Evolutionary conservation across 2,329 filamentous ascomycete species (phyloP), one percentile per base, ranked within the genome.

Genomic region (Diaporthe sp.): DNA sequence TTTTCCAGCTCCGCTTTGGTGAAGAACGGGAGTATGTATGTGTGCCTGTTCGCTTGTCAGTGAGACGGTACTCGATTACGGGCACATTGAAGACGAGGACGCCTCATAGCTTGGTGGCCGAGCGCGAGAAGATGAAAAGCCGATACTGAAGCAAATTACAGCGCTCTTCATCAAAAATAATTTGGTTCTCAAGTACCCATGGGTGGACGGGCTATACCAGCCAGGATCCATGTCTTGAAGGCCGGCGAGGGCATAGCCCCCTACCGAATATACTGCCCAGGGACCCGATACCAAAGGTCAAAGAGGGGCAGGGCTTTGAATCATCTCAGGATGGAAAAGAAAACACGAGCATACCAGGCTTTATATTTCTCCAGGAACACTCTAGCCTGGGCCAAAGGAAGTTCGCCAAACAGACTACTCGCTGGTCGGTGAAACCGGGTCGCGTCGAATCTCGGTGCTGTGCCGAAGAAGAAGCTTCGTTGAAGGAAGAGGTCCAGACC

Each of bases 401-500:
- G 47, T 13, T 69, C 59, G 3, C 71, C 65, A n/a, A 76, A 68
- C 30, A 71, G 1, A 3, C 53, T 19, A 56, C 44, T 69, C 9
- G 74, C 55, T 17, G 74, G 68, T 37, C 59, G 59, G 17, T 66
- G 70, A 12, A 76, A 53, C 2, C 68, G 61, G 15, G 73, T 75
- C 2, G 77, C 44, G 39, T 75, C 73, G 3, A 79, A 73, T 39
- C 78, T 76, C 15, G 76, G 74, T 9, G 79, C 77, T 27, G 79
- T 81, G 25, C 80, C 80, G 58, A 81, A 81, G 77, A 81, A 81
- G 32, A 81, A 79, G 39, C 78, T 78, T 19, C 80, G 75, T 58
- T 81, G 80, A 35, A 81, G 78, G 53, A 81, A 81, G 44, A 80
- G 74, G 25, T 81, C 80, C 30, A 81, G 61, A 3, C 79, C 78